Conservation (phyloP, 208 protist species). For the Leishmania lainsoni region DNA sequence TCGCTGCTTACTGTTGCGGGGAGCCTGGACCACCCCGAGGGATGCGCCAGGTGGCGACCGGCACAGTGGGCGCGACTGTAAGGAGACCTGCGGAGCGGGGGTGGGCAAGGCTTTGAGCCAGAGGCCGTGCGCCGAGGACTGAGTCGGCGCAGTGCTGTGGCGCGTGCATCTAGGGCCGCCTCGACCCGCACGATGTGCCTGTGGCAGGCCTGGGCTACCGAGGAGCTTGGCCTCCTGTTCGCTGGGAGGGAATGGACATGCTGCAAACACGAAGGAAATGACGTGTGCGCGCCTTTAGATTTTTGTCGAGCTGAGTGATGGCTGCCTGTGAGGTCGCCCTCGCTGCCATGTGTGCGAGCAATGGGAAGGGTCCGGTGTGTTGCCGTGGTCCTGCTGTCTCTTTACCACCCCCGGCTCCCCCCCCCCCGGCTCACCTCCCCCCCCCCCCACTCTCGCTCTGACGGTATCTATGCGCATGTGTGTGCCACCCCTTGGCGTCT, state of each 20-base stretch:
- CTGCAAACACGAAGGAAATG: neutral
- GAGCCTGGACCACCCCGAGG: neutral
- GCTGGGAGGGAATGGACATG: neutral
- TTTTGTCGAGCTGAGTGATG: neutral
- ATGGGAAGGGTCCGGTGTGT: neutral
- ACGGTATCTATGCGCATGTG: neutral
- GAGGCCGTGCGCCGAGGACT: neutral
- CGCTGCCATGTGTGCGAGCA: neutral
- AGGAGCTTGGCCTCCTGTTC: too few species aligned
- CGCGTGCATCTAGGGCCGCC: neutral
- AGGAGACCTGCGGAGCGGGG: neutral
- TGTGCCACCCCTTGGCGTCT: neutral
- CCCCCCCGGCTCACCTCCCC: neutral
- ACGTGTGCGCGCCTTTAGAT: neutral
- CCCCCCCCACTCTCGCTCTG: neutral
- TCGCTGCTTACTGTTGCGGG: neutral
- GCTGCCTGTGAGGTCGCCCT: neutral
- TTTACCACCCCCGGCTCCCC: neutral
- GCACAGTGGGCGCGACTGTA: neutral
- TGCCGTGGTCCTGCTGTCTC: neutral
- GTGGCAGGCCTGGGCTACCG: neutral
- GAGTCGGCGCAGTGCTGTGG: neutral
- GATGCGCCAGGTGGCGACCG: neutral
- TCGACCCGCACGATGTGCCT: neutral
- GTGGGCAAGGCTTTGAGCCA: neutral